These are phyloP conservation scores for Madurella mycetomatis DNA, from an alignment of 2,329 filamentous ascomycete genomes.

Conservation along the genomic window DNA sequence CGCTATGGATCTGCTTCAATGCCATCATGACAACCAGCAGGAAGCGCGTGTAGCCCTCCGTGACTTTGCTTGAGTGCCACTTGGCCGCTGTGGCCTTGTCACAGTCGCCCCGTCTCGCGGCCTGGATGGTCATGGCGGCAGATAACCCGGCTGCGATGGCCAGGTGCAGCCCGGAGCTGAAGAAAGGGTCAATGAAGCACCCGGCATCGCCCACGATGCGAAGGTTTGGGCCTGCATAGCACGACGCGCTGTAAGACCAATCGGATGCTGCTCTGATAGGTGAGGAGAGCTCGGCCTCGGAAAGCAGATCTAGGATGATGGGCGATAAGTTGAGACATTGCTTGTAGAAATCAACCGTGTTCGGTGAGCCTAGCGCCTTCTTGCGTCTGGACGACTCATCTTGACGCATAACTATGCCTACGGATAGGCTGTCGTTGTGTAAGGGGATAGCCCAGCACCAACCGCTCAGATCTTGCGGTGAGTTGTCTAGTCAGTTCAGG, in stretches of 20 bases:
- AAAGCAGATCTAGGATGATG: slow-evolving; percentile 30
- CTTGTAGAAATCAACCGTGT: slow-evolving; percentile 32
- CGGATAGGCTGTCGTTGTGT: slow-evolving; percentile 41
- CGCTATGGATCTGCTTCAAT: slow-evolving; percentile 37
- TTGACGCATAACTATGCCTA: slow-evolving; percentile 42
- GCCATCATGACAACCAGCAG: slow-evolving; percentile 38
- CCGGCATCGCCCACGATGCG: slow-evolving; percentile 45
- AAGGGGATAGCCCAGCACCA: slow-evolving; percentile 50
- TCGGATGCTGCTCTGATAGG: slow-evolving; percentile 41
- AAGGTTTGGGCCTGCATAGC: slow-evolving; percentile 37
- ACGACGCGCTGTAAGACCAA: slow-evolving; percentile 43
- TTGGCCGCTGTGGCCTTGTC: slow-evolving; percentile 34
- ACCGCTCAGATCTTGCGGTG: slow-evolving; percentile 39
- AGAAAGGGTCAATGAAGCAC: slow-evolving; percentile 46
- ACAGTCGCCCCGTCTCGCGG: slow-evolving; percentile 35
- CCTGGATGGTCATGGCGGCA: slow-evolving; percentile 41
- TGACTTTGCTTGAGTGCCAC: slow-evolving; percentile 43
- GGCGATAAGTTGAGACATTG: slow-evolving; percentile 33
- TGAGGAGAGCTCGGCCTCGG: slow-evolving; percentile 30
- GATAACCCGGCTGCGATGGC: slow-evolving; percentile 41
- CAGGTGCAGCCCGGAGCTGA: slow-evolving; percentile 45
- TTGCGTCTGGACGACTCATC: slow-evolving; percentile 34
- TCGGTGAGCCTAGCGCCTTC: slow-evolving; percentile 21
- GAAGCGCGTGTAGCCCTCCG: slow-evolving; percentile 45
- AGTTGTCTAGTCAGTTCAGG: too few species aligned